Base-by-base conservation (phyloP, 176 grass and related monocot genomes). In the Juncus effusus region DNA sequence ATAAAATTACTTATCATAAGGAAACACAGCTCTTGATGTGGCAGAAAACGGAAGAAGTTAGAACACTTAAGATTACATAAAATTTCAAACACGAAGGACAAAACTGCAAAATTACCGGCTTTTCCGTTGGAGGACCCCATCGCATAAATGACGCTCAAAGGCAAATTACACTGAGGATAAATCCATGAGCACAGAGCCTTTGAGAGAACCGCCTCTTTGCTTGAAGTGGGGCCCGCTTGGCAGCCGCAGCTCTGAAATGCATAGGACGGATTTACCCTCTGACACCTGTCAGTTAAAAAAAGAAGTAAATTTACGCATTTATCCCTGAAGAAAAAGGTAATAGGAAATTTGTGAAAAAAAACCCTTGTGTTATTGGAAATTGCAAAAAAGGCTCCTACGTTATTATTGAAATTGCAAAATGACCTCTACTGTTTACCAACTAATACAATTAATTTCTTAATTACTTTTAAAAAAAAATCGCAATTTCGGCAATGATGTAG, bases 161-260 rank as follows among this genome's bases (percentile, higher is more conserved):
- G 85, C 58, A 97, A 78, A 53, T 66, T 39, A 13, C 80, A 84
- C 56, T 92, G 80, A 62, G 94, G 94, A 68, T 97, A 89, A 72
- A 89, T 83, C 94, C 94, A 97, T 65, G 94, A 97, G 13, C 77
- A 77, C 12, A 93, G 53, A 38, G 88, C 83, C 80, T 77, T 92
- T 2, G 64, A 86, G 55, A 86, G 89, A 42, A 88, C 58, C 37
- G 72, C 51, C 57, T 84, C 82, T 51, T 59, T 84, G 35, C 67
- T 72, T 50, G 38, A 65, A 67, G 64, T 77, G 1, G 55, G 5
- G 50, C 71, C 75, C 36, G 42, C 39, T 47, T 13, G 7, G 47
- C 61, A 76, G 16, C 67, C 63, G 6, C 51, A 86, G 61, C 12
- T 80, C 75, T 82, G 69, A 75, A 15, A 62, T 36, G 77, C 64